A percentile compares a stretch with the other conserved stretches of the same genome.
phyloP scores from a whole-genome alignment of 495 filamentous ascomycete genomes.

The Penicillium verhagenii region DNA sequence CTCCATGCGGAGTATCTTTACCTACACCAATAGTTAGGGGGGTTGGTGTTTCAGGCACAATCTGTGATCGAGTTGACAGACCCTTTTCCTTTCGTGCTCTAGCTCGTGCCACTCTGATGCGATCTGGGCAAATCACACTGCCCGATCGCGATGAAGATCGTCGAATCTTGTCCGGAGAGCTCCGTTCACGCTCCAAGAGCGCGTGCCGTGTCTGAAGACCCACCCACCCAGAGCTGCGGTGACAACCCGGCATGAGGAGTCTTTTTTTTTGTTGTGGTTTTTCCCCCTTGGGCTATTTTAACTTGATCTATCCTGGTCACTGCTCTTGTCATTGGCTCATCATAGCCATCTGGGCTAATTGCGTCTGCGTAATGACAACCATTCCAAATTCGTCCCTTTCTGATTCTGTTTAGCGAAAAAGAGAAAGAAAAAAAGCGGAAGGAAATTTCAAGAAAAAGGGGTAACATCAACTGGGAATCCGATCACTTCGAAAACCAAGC shows the following conservation, averaged over 20 bases:
- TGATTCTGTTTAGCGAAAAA: not conserved
- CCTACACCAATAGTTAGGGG: no score
- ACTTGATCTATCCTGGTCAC: not conserved
- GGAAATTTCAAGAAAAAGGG: not conserved
- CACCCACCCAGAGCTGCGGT: not conserved
- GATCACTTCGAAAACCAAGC: no score
- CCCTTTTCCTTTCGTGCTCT: not conserved
- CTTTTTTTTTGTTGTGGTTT: not conserved
- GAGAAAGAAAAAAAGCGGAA: no score
- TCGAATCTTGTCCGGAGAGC: not conserved
- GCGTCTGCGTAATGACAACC: not conserved
- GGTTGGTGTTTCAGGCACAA: not conserved
- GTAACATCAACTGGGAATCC: not conserved
- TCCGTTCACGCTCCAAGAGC: not conserved
- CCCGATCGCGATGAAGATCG: conserved; percentile 2
- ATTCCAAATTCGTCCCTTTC: not conserved
- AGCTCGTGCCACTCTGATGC: not conserved
- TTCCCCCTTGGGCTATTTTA: not conserved
- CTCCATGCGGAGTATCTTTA: no score
- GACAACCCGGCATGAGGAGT: not conserved
- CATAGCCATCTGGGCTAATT: not conserved
- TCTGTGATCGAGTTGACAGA: not conserved
- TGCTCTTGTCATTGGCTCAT: not conserved
- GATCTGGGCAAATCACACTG: not conserved
- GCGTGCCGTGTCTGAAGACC: not conserved